phyloP scores from a whole-genome alignment of 148 eudicot genomes.

The Rhododendron simsii region DNA sequence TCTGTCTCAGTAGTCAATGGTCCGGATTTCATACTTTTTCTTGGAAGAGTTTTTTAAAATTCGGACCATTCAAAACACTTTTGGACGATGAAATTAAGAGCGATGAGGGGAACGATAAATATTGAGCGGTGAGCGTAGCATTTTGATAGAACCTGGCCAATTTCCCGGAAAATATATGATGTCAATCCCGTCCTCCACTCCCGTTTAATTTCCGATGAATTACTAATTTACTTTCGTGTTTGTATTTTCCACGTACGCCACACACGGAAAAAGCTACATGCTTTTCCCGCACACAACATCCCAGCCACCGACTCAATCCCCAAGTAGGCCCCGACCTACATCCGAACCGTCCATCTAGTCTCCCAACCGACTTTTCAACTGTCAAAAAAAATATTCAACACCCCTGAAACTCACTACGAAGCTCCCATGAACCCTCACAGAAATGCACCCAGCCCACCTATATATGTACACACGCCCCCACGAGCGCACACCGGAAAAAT shows the following conservation, averaged over 20 bases:
- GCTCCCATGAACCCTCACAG: constrained; percentile 47
- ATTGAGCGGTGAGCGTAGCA: too few relatives aligned
- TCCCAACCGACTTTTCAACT: constrained; percentile 22
- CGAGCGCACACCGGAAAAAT: neutral
- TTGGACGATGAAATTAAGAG: too few relatives aligned
- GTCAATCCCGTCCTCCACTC: neutral
- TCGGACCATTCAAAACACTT: too few relatives aligned
- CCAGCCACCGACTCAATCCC: constrained; percentile 7
- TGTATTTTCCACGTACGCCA: neutral
- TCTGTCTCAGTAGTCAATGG: too few relatives aligned
- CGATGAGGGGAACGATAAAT: fast-evolving
- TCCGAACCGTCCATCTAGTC: constrained; percentile 4
- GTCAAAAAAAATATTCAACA: constrained; percentile 22
- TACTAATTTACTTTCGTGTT: neutral
- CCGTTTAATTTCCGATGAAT: neutral
- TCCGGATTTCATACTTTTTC: too few relatives aligned
- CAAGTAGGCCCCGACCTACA: neutral
- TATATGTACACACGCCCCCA: constrained; percentile 1
- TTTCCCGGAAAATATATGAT: neutral
- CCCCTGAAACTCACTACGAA: constrained; percentile 39
- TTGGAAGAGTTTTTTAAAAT: too few relatives aligned
- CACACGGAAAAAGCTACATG: neutral
- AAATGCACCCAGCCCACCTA: constrained; percentile 13
- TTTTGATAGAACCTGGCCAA: neutral
- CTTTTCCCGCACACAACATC: constrained; percentile 8